phyloP scores from a whole-genome alignment of 495 filamentous ascomycete species.

The Rostrohypoxylon terebratum region DNA sequence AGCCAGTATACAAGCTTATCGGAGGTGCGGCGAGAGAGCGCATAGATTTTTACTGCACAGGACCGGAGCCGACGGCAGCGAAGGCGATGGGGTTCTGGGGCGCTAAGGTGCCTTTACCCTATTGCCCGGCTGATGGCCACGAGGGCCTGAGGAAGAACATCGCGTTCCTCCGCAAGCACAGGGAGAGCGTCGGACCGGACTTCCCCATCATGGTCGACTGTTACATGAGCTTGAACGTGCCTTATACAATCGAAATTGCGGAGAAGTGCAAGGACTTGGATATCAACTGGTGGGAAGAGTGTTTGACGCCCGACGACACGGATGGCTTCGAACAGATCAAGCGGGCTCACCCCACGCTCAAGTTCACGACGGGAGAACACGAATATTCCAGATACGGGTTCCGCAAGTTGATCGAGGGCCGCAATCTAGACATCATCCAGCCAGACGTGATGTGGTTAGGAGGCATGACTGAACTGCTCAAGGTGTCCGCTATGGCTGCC shows the following conservation, averaged over 20 bases:
- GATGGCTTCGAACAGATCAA: slow-evolving; percentile 91
- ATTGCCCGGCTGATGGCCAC: slow-evolving; percentile 85
- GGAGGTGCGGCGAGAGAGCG: slow-evolving; percentile 84
- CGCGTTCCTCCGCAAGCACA: slow-evolving; percentile 85
- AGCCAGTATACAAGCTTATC: slow-evolving; percentile 95
- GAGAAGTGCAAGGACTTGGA: slow-evolving; percentile 82
- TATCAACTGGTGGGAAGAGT: slow-evolving; percentile 98
- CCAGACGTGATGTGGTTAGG: slow-evolving; percentile 98
- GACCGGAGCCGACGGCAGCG: slow-evolving; percentile 81
- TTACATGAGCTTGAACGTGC: slow-evolving; percentile 93
- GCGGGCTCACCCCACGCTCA: slow-evolving; percentile 86
- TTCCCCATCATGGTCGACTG: slow-evolving; percentile 95
- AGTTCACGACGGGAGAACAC: slow-evolving; percentile 95
- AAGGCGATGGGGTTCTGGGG: slow-evolving; percentile 88
- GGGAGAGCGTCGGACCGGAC: slow-evolving; percentile 85
- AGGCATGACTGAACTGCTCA: slow-evolving; percentile 90
- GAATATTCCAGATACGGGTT: slow-evolving; percentile 93
- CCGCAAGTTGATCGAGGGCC: slow-evolving; percentile 90
- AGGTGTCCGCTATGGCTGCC: slow-evolving; percentile 85
- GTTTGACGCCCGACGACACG: slow-evolving; percentile 87
- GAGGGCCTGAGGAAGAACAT: slow-evolving; percentile 87
- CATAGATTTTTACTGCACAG: slow-evolving; percentile 93
- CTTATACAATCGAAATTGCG: slow-evolving; percentile 90
- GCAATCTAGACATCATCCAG: slow-evolving; percentile 92
- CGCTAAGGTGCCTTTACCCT: slow-evolving; percentile 88